These are phyloP conservation scores for Leccinum longicurvipes DNA, from an alignment of 768 basidiomycete genomes.

Conservation along the genomic window DNA sequence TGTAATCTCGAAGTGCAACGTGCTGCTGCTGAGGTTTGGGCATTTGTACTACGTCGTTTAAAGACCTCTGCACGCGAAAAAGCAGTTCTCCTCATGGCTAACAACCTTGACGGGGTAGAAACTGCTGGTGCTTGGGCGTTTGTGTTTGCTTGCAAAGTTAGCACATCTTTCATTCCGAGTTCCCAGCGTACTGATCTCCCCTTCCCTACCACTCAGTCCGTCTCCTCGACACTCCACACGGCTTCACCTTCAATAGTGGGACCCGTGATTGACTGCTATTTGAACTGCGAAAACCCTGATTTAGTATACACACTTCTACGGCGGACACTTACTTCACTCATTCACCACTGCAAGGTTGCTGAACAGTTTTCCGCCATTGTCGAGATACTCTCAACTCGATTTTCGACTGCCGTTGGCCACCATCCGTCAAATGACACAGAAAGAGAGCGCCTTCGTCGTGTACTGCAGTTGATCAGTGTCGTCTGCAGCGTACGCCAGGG, in stretches of 20 bases:
- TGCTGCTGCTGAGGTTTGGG: slow-evolving; percentile 87
- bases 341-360: slow-evolving; percentile 75
- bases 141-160: slow-evolving; percentile 76
- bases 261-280: slow-evolving; percentile 55
- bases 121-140: slow-evolving; percentile 72
- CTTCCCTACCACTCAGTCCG: slow-evolving; percentile 46
- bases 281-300: slow-evolving; percentile 39
- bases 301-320: slow-evolving; percentile 56
- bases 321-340: slow-evolving; percentile 71
- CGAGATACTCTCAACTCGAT: slow-evolving; percentile 47
- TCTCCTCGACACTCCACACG: slow-evolving; percentile 80
- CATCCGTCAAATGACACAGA: slow-evolving; percentile 5
- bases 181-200: neutral
- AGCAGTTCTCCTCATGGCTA: slow-evolving; percentile 54
- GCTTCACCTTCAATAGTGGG: slow-evolving; percentile 60
- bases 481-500: slow-evolving; percentile 67
- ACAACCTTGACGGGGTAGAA: slow-evolving; percentile 48
- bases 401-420: slow-evolving; percentile 22
- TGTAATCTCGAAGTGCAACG: slow-evolving; percentile 73
- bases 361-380: slow-evolving; percentile 60
- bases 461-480: slow-evolving; percentile 55
- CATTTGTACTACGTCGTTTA: slow-evolving; percentile 66
- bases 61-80: slow-evolving; percentile 56
- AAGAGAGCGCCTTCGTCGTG: slow-evolving; percentile 44
- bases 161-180: slow-evolving; percentile 3